Base-by-base conservation (phyloP, 441 rosid genomes). In the Lepidium campestre region DNA sequence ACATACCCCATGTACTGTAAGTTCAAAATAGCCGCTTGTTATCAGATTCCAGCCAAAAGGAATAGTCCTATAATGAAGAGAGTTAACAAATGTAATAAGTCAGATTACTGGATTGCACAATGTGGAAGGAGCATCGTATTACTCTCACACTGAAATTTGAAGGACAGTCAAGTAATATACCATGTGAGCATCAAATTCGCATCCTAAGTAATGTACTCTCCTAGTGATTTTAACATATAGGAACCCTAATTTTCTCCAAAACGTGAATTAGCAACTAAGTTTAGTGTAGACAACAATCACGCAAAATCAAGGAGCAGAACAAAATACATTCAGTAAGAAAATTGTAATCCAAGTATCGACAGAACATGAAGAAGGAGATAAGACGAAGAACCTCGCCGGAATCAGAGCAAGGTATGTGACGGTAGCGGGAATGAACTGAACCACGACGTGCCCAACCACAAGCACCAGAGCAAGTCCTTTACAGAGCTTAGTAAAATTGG, bases 11-110 rank as follows among this genome's bases (percentile, higher is more conserved):
- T 82, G 71, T 36, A 86, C 60, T 2, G 97, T 73, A 68, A 86
- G 93, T 71, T 94, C 99, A 41, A 94, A 71, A 67, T 87, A 94
- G 73, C 99, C 99, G 25, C 94, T 83, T 10, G 98, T 89, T 40
- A 94, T 53, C 44, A 94, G 89, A 78, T 94, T 94, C 99, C 98
- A 94, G 37, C 76, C 97, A 81, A 94, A 91, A 62, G 99, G 99
- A 73, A 94, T 91, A 18, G 99, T 94, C 91, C 99, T 94, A 72
- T 62, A 78, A 75, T 47, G 62, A 22, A 65, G 49, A 71, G 57
- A 55, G 12, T 35, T 7, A 39, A 42, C 7, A 32, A 69, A 34
- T 44, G 27, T 45, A 56, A 10, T 48, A 47, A 54, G 13, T 42
- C 39, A 61, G 44, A 50, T 6, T 29, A 14, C 27, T 59, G 7